Evolutionary conservation across 129 eudicot species (phyloP), one percentile per base, ranked within the genome.

Genomic region (Flaveria trinervia): DNA sequence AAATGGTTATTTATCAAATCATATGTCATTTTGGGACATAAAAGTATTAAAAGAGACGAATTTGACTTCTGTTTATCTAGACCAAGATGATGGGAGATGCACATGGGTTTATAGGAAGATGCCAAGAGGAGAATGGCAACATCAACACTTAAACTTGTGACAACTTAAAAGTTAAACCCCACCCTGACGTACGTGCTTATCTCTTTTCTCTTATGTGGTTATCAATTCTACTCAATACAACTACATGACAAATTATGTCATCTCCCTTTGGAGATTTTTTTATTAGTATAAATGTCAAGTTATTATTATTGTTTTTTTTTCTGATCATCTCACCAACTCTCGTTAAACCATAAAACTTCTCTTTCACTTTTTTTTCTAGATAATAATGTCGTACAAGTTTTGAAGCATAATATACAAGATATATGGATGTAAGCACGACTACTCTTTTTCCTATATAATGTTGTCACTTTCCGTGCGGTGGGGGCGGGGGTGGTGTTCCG

Each of bases 31-130:
- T 60, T 23, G 66, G 39, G 16, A 25, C 33, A 60, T 60, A 25
- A 60, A n/a, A 23, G 66, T 60, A 13, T 60, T n/a, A 12, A 60
- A 60, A 23, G 39, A 60, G 66, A 60, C 43, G 10, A 26, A 61
- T 25, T 61, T 61, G 67, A 26, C 41, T 25, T 61, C 43, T 25
- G 4, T 61, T 61, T 25, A 61, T 59, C 36, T 61, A 61, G 67
- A 26, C 67, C 67, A 61, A 61, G 67, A 61, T 61, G 65, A 61
- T 61, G 17, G 67, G 67, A 25, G 67, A 26, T 61, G 67, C 43
- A 61, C 67, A 61, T 61, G 67, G 67, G 16, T 30, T 25, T 54
- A 54, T 18, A 25, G 9, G 67, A 61, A 61, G 67, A 61, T 12
- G 67, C 67, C 67, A 61, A 61, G 67, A 15, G 25, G 25, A 5